phyloP scores from a whole-genome alignment of 148 eudicot species.

The Linanthus parryae region DNA sequence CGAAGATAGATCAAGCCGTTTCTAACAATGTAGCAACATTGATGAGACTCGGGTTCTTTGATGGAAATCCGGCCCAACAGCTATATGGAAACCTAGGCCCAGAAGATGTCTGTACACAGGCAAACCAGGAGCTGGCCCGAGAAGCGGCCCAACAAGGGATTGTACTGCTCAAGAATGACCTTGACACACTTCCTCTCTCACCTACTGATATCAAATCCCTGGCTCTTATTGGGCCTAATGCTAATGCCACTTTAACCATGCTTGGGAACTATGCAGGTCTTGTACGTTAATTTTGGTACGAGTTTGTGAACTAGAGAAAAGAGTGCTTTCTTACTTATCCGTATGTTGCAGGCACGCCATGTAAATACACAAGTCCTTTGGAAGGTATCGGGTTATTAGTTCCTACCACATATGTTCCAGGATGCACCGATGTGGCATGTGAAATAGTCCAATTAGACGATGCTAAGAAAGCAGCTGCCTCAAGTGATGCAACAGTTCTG shows the following conservation, averaged over 20 bases:
- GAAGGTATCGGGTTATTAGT: conserved; percentile 32
- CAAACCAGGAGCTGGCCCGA: conserved; percentile 48
- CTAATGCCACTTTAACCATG: conserved; percentile 36
- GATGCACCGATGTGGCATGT: conserved; percentile 40
- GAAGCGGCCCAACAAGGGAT: conserved; percentile 59
- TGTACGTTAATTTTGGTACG: background rate
- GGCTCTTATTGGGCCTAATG: conserved; percentile 61
- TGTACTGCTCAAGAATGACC: conserved; percentile 47
- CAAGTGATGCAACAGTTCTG: conserved; percentile 40
- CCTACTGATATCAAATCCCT: conserved; percentile 24
- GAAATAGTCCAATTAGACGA: conserved; percentile 16
- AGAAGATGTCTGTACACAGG: conserved; percentile 39
- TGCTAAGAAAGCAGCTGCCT: conserved; percentile 25
- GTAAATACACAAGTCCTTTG: conserved; percentile 40
- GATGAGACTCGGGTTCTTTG: conserved; percentile 59
- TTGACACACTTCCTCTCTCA: conserved; percentile 43
- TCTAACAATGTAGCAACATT: conserved; percentile 43
- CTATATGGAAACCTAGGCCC: conserved; percentile 40
- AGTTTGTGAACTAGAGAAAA: too few species aligned
- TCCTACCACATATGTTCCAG: conserved; percentile 29
- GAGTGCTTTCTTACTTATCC: too few species aligned
- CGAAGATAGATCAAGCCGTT: conserved; percentile 37
- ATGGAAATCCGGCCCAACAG: conserved; percentile 31
- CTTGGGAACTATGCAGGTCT: conserved; percentile 56
- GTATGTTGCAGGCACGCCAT: conserved; percentile 27